Evolutionary conservation across 371 early-diverging fungal genomes (phyloP).

Genomic region (Mortierella sp.): DNA sequence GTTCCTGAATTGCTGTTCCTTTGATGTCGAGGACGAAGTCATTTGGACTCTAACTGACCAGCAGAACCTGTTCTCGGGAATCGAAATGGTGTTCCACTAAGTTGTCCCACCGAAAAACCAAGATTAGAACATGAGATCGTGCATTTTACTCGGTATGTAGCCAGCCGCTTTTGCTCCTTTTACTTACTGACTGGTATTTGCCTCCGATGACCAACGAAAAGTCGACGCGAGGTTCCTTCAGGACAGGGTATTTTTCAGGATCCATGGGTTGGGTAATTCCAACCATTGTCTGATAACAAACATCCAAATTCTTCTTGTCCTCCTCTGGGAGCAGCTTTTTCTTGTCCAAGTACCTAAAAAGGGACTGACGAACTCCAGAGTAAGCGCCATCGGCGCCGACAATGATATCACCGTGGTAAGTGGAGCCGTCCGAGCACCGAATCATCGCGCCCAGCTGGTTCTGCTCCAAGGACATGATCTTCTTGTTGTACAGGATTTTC

Average conservation of each 20-base stretch:
- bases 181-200: too few relatives aligned
- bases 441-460: slow-evolving; percentile 15
- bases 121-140: neutral
- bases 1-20: slow-evolving; percentile 8
- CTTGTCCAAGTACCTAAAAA: slow-evolving; percentile 8
- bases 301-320: neutral
- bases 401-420: slow-evolving; percentile 22
- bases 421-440: slow-evolving; percentile 15
- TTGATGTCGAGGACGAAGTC: neutral
- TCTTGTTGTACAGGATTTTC: slow-evolving; percentile 15
- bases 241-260: slow-evolving; percentile 2
- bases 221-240: neutral
- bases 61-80: slow-evolving; percentile 15
- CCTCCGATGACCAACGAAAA: slow-evolving; percentile 10
- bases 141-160: neutral
- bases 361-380: slow-evolving; percentile 17
- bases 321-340: slow-evolving; percentile 8
- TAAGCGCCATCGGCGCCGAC: slow-evolving; percentile 34
- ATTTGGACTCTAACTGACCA: slow-evolving; percentile 15
- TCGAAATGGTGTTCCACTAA: slow-evolving; percentile 13
- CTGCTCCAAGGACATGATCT: slow-evolving; percentile 12
- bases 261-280: slow-evolving; percentile 16
- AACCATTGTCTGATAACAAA: slow-evolving; percentile 6
- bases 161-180: too few relatives aligned
- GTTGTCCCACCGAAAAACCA: neutral